phyloP scores from a whole-genome alignment of 1,139 yeast species.

The Yamadazyma diddensiae region DNA sequence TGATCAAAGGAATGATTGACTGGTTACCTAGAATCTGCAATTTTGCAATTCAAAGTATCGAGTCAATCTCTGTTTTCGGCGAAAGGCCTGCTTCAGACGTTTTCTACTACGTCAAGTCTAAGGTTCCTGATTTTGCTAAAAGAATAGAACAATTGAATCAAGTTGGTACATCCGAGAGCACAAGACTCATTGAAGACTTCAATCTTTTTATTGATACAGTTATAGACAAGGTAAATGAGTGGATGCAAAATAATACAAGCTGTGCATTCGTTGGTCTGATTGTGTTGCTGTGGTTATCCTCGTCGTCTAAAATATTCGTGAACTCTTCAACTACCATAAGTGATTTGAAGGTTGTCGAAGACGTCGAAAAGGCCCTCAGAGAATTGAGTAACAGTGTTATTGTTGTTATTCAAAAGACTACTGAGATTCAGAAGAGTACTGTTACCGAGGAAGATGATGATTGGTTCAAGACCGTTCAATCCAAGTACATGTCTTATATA shows the following conservation, averaged over 20 bases:
- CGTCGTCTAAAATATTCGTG: conserved; percentile 17
- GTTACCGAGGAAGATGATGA: conserved; percentile 52
- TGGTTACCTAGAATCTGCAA: conserved; percentile 54
- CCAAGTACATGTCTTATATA: conserved; percentile 34
- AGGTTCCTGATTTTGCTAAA: conserved; percentile 14
- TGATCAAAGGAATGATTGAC: conserved; percentile 16
- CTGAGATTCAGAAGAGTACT: conserved; percentile 30
- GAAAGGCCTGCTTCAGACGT: conserved; percentile 11
- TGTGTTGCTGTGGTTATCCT: conserved; percentile 37
- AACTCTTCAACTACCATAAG: conserved; percentile 24
- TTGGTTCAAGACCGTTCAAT: conserved; percentile 61
- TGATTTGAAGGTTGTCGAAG: conserved; percentile 25
- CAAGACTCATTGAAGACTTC: conserved; percentile 9
- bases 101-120: conserved; percentile 21
- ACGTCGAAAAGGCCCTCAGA: conserved; percentile 47
- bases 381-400: conserved; percentile 59
- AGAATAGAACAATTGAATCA: conserved; percentile 12
- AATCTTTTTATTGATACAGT: conserved; percentile 4
- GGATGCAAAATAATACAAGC: conserved; percentile 27
- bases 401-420: conserved; percentile 60
- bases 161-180: conserved; percentile 16
- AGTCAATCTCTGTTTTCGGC: conserved; percentile 17
- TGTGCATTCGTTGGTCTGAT: conserved; percentile 47
- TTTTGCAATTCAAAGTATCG: conserved; percentile 38
- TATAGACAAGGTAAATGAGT: conserved; percentile 12